Conservation (phyloP, 345 rosid species). For the Linum usitatissimum region DNA sequence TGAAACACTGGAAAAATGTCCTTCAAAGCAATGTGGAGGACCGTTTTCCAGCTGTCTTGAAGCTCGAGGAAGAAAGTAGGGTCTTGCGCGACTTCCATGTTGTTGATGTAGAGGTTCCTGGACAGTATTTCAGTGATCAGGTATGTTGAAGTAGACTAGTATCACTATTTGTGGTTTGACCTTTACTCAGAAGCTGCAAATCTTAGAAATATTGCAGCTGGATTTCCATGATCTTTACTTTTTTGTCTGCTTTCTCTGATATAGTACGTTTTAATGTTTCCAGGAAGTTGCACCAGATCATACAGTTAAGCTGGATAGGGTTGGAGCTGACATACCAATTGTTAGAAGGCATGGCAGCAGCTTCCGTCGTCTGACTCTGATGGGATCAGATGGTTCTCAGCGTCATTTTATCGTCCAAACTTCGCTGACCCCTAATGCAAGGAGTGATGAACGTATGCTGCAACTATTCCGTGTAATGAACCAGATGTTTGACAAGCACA, state of each 20-base stretch:
- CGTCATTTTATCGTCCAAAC: conserved; percentile 96
- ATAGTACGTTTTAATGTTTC: conserved; percentile 6
- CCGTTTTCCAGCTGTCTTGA: conserved; percentile 88
- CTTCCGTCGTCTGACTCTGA: conserved; percentile 85
- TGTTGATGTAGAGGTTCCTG: conserved; percentile 98
- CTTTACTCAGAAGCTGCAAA: too few relatives aligned
- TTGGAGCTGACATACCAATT: conserved; percentile 92
- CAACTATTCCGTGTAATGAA: conserved; percentile 98
- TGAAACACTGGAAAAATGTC: conserved; percentile 95
- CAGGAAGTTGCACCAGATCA: conserved; percentile 97
- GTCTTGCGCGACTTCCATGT: conserved; percentile 88
- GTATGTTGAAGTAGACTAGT: conserved; percentile 19
- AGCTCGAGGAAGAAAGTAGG: conserved; percentile 94
- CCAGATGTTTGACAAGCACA: conserved; percentile 98
- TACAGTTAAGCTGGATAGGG: conserved; percentile 78
- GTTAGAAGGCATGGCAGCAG: conserved; percentile 99
- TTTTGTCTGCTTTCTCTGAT: neutral
- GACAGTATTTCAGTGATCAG: conserved; percentile 96
- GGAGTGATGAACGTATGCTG: conserved; percentile 92
- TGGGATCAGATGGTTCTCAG: conserved; percentile 97
- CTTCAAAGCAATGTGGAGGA: conserved; percentile 98
- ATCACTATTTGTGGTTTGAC: neutral
- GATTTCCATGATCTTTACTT: neutral
- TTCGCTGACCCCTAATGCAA: conserved; percentile 95
- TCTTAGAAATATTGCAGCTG: neutral